Evolutionary conservation across 1,284 basidiomycete species (phyloP), one percentile per base, ranked within the genome.

Genomic region (Boletellus deceptivus): DNA sequence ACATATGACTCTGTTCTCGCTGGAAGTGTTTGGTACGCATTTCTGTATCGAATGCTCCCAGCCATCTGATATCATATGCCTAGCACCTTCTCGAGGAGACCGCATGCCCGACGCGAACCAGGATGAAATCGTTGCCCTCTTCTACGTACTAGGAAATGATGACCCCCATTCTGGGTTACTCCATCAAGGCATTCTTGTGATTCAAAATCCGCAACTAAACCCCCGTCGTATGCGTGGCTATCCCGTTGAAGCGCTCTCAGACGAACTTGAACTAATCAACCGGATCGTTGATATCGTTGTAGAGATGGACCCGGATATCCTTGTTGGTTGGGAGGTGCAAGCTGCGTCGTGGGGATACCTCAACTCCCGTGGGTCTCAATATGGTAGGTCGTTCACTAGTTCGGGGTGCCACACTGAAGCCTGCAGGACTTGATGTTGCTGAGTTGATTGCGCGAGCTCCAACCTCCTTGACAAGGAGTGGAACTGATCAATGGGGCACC

Each of bases 271-370:
- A 27, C 71, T 98, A 16, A 73, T 98, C 52, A 95, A 96, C 59
- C 74, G 73, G 41, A 64, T 94, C 8, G 75, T 93, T 27, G 93
- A 98, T 62, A 71, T 85, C 20, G 81, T 97, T 2, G 70, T 84
- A 22, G 79, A 84, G 0, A 74, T 91, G 61, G 93, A 99, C 69
- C 96, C 96, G 0, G 96, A 99, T 65, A 86, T 98, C 39, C 66
- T 99, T 2, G 80, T 84, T 0, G 96, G 96, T 9, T 98, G 93
- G 90, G 95, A 99, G 59, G 78, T 97, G 13, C 91, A 98, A 63
- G 78, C 79, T 16, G 76, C 81, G 0, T 93, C 91, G 2, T 99
- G 96, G 96, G 94, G 94, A 0, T 98, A 94, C 69, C 70, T 98
- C 1, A 74, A 79, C 47, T 80, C 82, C n/a, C 78, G 95, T 42